Evolutionary conservation across 2,329 filamentous ascomycete species (phyloP).

Genomic region (Talaromyces rugulosus): DNA sequence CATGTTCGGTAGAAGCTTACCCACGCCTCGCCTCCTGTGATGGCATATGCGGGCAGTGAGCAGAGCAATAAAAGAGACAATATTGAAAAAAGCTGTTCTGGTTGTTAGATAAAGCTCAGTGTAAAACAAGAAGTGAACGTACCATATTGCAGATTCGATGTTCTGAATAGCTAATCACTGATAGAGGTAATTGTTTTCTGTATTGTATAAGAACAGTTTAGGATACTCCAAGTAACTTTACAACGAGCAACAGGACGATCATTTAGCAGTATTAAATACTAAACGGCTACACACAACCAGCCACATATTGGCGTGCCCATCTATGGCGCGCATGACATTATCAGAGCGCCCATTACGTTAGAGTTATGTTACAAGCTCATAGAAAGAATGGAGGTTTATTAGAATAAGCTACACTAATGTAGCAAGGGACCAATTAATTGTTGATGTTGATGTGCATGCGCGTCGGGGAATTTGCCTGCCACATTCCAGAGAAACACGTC

Average conservation of each 20-base stretch:
- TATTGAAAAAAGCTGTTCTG: conserved; percentile 4
- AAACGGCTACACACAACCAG: not conserved
- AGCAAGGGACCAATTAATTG: not conserved
- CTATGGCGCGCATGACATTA: not conserved
- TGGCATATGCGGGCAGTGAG: conserved; percentile 6
- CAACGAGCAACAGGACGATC: not conserved
- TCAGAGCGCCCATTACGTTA: not conserved
- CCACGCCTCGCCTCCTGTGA: conserved; percentile 9
- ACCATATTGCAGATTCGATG: not conserved
- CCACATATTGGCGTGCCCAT: not conserved
- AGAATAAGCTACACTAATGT: not conserved
- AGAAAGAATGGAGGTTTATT: not conserved
- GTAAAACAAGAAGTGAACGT: not conserved
- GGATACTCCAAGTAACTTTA: not conserved
- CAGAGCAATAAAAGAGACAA: conserved; percentile 1
- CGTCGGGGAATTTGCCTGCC: conserved; percentile 3
- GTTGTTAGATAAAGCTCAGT: not conserved
- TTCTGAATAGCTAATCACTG: not conserved
- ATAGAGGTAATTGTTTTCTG: not conserved
- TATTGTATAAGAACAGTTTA: not conserved
- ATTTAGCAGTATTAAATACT: not conserved
- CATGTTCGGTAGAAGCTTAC: conserved; percentile 12
- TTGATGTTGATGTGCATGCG: not conserved
- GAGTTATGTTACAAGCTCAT: not conserved
- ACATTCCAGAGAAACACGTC: conserved; percentile 7